These are phyloP conservation scores for Sambucus nigra DNA, from an alignment of 129 eudicot genomes.

Conservation along the genomic window DNA sequence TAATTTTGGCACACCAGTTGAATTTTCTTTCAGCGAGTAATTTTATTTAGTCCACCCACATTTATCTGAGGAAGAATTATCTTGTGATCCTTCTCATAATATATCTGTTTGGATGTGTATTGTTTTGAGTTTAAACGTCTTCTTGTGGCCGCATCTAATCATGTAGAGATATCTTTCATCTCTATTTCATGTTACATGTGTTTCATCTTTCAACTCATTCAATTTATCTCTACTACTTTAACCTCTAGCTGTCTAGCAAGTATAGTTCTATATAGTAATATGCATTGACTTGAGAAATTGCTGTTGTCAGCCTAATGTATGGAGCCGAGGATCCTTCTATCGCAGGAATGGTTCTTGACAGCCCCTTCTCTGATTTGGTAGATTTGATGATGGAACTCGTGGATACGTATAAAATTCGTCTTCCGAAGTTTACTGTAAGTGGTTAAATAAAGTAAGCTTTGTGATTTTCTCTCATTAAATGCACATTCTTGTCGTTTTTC, in stretches of 20 bases:
- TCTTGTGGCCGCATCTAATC: background rate
- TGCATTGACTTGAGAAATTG: slow-evolving; percentile 20
- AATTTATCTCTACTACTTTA: slow-evolving; percentile 4
- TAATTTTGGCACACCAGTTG: no score
- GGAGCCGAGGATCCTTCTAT: slow-evolving; percentile 98
- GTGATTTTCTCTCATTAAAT: background rate
- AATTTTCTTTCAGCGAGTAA: no score
- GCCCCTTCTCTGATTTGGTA: slow-evolving; percentile 95
- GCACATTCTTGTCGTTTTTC: background rate
- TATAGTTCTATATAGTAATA: background rate
- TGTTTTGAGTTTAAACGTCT: no score
- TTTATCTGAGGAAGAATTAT: no score
- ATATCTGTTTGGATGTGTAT: no score
- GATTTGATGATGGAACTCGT: slow-evolving; percentile 99
- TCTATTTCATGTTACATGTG: background rate
- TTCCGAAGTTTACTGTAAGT: slow-evolving; percentile 87
- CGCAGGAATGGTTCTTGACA: slow-evolving; percentile 98
- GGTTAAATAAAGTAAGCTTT: background rate
- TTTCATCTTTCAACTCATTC: background rate
- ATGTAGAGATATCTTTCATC: background rate
- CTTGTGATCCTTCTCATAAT: no score
- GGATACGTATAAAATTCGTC: slow-evolving; percentile 81
- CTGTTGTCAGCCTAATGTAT: slow-evolving; percentile 80
- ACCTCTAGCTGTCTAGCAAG: slow-evolving; percentile 10
- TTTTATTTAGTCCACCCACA: no score